Conservation (phyloP, 2,329 filamentous ascomycete species). For the Ophiostoma populinum region DNA sequence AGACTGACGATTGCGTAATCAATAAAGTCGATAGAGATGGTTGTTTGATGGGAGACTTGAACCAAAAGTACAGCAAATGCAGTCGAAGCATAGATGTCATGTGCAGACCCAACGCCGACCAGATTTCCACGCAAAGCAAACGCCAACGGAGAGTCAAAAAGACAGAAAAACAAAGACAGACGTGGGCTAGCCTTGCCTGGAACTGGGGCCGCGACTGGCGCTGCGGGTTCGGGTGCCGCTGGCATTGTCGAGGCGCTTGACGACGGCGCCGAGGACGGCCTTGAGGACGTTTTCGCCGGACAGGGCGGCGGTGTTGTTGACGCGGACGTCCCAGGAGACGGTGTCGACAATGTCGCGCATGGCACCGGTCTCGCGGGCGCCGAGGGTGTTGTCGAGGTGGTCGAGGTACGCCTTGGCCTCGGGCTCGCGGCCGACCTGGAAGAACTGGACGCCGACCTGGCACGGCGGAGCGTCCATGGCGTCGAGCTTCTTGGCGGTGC, state of each 20-base stretch:
- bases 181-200: too few relatives aligned
- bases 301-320: conserved; percentile 31
- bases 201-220: too few relatives aligned
- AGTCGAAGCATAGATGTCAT: too few relatives aligned
- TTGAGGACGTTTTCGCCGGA: conserved; percentile 63
- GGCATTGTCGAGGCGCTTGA: conserved; percentile 19
- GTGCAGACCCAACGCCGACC: too few relatives aligned
- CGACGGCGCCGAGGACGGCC: conserved; percentile 61
- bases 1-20: too few relatives aligned
- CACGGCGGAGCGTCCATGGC: conserved; percentile 50
- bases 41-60: too few relatives aligned
- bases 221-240: too few relatives aligned
- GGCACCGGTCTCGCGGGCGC: conserved; percentile 24
- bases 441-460: conserved; percentile 89
- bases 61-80: too few relatives aligned
- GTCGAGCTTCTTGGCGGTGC: conserved; percentile 54
- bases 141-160: too few relatives aligned
- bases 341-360: conserved; percentile 87
- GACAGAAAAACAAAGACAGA: too few relatives aligned
- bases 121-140: too few relatives aligned
- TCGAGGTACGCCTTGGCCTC: conserved; percentile 47
- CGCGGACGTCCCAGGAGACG: conserved; percentile 47
- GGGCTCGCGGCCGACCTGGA: conserved; percentile 67
- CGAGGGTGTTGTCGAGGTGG: conserved; percentile 59
- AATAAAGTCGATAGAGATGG: too few relatives aligned